Conservation (phyloP, 805 yeast species). For the Candida dajiaensis region DNA sequence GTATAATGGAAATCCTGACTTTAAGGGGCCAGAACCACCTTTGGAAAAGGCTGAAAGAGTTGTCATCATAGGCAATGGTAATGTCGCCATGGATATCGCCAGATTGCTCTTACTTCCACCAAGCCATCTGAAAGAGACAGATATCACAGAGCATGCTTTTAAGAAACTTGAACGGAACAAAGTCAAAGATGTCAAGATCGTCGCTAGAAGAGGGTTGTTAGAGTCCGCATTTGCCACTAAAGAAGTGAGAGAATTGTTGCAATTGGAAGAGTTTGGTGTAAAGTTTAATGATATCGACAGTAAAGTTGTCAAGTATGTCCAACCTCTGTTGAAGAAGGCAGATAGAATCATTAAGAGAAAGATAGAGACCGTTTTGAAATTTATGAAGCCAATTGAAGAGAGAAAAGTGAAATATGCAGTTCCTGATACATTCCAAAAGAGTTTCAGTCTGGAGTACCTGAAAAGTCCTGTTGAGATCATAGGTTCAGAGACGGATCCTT, state of each 20-base stretch:
- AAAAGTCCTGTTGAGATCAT: slow-evolving; percentile 54
- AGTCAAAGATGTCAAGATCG: slow-evolving; percentile 62
- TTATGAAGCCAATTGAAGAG: slow-evolving; percentile 30
- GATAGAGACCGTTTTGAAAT: slow-evolving; percentile 55
- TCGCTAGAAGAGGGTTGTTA: slow-evolving; percentile 80
- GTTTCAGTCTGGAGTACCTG: slow-evolving; percentile 69
- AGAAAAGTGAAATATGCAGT: slow-evolving; percentile 17
- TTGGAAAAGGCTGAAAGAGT: slow-evolving; percentile 58
- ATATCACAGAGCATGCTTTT: slow-evolving; percentile 61
- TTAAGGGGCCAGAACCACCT: slow-evolving; percentile 40
- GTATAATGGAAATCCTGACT: slow-evolving; percentile 88
- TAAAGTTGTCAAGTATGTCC: slow-evolving; percentile 8
- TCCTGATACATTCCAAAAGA: slow-evolving; percentile 10
- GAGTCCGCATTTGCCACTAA: slow-evolving; percentile 90
- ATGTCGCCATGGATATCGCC: slow-evolving; percentile 90
- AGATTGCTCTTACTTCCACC: slow-evolving; percentile 63
- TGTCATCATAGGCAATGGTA: slow-evolving; percentile 91
- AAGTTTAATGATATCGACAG: slow-evolving; percentile 42
- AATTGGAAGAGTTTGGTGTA: slow-evolving; percentile 44
- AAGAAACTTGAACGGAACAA: slow-evolving; percentile 42
- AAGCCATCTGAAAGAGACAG: slow-evolving; percentile 60
- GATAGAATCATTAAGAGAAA: slow-evolving; percentile 58
- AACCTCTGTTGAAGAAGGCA: slow-evolving; percentile 24
- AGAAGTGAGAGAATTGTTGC: slow-evolving; percentile 81
- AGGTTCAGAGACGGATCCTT: slow-evolving; percentile 28